Percentiles rank a stretch among this genome's conserved stretches.
These are phyloP conservation scores for Raphanus raphanistrum DNA, from an alignment of 345 rosid genomes.

Conservation along the genomic window DNA sequence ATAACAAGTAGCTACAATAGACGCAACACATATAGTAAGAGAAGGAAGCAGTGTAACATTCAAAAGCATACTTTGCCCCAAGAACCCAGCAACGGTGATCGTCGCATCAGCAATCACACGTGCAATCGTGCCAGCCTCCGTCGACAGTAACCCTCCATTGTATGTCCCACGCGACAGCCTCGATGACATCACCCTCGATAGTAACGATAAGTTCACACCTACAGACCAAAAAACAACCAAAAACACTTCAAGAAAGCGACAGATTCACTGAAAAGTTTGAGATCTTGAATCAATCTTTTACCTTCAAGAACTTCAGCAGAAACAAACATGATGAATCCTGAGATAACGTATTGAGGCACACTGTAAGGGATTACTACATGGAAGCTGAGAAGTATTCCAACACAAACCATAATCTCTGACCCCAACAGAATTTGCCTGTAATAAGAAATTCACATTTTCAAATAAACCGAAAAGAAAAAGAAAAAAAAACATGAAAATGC, in stretches of 20 bases:
- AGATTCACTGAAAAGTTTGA: not conserved
- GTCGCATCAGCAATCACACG: conserved; percentile 89
- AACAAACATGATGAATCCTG: conserved; percentile 88
- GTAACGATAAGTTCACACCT: conserved; percentile 92
- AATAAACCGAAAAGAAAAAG: not conserved
- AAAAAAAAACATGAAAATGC: not conserved
- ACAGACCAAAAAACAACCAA: not conserved
- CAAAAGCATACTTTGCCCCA: conserved; percentile 67
- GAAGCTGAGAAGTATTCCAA: conserved; percentile 86
- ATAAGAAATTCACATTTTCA: conserved; percentile 18
- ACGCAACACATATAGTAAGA: conserved; percentile 58
- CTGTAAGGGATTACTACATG: conserved; percentile 60
- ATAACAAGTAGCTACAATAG: conserved; percentile 76
- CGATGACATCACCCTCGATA: conserved; percentile 93
- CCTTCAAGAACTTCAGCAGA: conserved; percentile 98
- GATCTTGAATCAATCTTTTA: conserved; percentile 19
- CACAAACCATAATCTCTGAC: conserved; percentile 79
- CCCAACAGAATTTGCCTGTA: conserved; percentile 88
- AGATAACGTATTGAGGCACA: conserved; percentile 77
- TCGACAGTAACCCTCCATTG: conserved; percentile 86
- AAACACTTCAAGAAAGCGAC: not conserved
- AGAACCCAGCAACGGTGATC: conserved; percentile 80
- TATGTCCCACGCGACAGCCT: conserved; percentile 90
- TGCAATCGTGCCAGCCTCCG: conserved; percentile 93
- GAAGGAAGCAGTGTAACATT: conserved; percentile 85